Base-by-base conservation (phyloP, 1,284 basidiomycete genomes). In the Neolentinus lepideus region DNA sequence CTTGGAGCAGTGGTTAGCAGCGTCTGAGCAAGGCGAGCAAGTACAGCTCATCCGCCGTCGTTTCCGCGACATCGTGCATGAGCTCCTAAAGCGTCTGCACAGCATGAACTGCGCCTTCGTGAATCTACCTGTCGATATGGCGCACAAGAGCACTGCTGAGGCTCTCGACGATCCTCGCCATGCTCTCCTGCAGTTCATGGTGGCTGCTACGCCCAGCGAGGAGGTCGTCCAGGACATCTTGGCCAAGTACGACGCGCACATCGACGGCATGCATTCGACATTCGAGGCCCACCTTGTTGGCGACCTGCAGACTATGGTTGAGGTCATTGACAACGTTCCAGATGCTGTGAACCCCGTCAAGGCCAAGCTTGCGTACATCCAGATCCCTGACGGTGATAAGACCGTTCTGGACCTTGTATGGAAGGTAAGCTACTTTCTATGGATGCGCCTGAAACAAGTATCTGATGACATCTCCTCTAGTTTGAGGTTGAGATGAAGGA, bases 401-500 rank as follows among this genome's bases (percentile, higher is more conserved):
- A 80, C 77, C 14, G 74, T 77, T 22, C 77, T 90, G 25, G 75
- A 80, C 64, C 78, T 86, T 55, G 88, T 88, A 10, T 88, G 83
- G 84, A 84, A 81, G 77, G 81, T 83, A 43, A n/a, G 75, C 64
- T 31, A 4, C 35, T 21, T 51, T 38, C 51, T 53, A 35, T 54
- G 50, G 9, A 31, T 59, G 24, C 4, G 19, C 58, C 25, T 25
- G 24, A 25, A 16, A 21, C 54, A 22, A 43, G 50, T 25, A 33
- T 14, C 29, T 31, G 29, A 31, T 47, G 57, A 48, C 61, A 54
- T 33, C 16, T 58, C 51, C 59, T 59, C 8, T 58, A 88, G 84
- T 86, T 90, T 59, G 87, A 90, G 64, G 86, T 90, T n/a, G 88
- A 91, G 75, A 88, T 92, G 89, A 67, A 84, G 64, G 84, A 92